Evolutionary conservation across 768 basidiomycete genomes (phyloP).

Genomic region (Sistotremastrum niveocremeum): DNA sequence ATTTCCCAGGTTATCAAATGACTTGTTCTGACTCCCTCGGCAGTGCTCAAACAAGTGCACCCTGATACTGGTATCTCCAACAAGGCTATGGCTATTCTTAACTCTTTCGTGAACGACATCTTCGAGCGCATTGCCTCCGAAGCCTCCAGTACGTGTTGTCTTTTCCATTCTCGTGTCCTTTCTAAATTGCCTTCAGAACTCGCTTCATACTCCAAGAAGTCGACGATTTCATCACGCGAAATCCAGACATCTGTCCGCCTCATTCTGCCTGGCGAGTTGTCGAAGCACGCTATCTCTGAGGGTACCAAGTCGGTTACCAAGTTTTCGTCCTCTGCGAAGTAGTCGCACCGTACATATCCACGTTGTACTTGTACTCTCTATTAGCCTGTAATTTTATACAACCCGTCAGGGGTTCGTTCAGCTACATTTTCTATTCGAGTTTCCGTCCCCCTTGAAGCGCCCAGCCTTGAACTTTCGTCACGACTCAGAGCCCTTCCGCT

Average conservation of each 20-base stretch:
- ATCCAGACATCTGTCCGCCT: constrained; percentile 94
- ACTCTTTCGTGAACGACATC: constrained; percentile 90
- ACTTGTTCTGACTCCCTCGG: not conserved
- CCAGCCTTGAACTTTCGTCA: not conserved
- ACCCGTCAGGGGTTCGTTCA: not conserved
- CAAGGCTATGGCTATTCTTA: constrained; percentile 88
- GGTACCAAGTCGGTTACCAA: constrained; percentile 71
- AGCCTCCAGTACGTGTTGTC: constrained; percentile 55
- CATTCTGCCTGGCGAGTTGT: constrained; percentile 93
- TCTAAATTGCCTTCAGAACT: constrained; percentile 43
- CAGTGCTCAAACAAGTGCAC: constrained; percentile 94
- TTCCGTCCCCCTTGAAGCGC: not conserved
- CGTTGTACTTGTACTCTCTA: not conserved
- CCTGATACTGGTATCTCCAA: constrained; percentile 98
- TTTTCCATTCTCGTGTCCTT: not conserved
- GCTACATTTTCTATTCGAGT: not conserved
- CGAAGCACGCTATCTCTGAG: constrained; percentile 98
- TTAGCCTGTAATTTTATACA: not conserved
- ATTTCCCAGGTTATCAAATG: not conserved
- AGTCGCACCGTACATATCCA: constrained; percentile 1
- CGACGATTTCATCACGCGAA: constrained; percentile 95
- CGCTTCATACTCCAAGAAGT: constrained; percentile 96
- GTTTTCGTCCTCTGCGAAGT: constrained; percentile 10
- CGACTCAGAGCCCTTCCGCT: not conserved
- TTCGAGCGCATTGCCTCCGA: constrained; percentile 87